Conservation (phyloP, 306 rosid genomes). For the Dalbergia cultrata region DNA sequence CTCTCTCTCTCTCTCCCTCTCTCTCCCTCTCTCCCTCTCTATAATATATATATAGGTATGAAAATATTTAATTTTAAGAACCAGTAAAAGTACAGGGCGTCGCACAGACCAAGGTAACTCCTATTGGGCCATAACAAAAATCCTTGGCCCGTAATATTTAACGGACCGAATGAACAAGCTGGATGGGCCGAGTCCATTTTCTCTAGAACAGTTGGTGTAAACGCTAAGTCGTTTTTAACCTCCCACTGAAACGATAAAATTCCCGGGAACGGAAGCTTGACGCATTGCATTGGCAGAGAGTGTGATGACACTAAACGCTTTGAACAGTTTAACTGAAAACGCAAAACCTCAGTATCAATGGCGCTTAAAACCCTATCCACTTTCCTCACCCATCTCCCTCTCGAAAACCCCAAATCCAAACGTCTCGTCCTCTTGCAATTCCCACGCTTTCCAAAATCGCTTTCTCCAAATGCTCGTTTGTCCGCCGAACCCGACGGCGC, state of each 20-base stretch:
- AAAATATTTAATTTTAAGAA: not conserved
- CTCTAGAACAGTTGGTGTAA: not conserved
- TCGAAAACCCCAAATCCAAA: slow-evolving; percentile 43
- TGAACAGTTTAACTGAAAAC: not conserved
- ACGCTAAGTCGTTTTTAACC: not conserved
- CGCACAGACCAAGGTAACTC: not conserved
- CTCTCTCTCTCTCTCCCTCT: too few relatives aligned
- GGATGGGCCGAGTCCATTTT: not conserved
- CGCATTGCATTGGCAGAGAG: not conserved
- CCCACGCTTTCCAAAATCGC: slow-evolving; percentile 45
- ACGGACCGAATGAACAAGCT: not conserved
- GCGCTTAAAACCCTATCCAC: slow-evolving; percentile 72
- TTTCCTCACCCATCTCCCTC: slow-evolving; percentile 59
- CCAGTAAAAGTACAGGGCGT: not conserved
- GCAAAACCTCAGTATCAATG: slow-evolving; percentile 60
- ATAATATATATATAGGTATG: too few relatives aligned
- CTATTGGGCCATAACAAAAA: not conserved
- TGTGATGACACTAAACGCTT: too few relatives aligned
- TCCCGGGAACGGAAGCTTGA: not conserved
- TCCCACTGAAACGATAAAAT: not conserved
- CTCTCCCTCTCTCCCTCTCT: too few relatives aligned
- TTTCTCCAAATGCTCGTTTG: slow-evolving; percentile 38
- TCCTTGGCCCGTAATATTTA: not conserved
- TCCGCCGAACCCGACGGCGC: slow-evolving; percentile 60
- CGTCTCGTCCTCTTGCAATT: slow-evolving; percentile 52